phyloP scores from a whole-genome alignment of 176 grass and related monocot genomes.

The Avena sativa region DNA sequence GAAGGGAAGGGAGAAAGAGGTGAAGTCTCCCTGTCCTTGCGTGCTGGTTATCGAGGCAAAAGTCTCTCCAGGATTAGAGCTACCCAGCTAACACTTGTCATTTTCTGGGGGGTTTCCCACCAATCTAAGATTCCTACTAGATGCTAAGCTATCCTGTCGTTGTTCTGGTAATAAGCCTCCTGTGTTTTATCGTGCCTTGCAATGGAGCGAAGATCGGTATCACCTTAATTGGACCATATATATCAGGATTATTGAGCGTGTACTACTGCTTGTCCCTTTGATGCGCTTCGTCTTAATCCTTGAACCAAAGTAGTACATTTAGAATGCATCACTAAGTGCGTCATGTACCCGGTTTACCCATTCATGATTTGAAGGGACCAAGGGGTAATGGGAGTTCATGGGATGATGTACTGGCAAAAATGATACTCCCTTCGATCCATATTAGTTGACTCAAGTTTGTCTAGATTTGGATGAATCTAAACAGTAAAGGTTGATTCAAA shows the following conservation, averaged over 20 bases:
- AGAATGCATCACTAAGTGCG: background rate
- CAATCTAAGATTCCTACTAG: conserved; percentile 45
- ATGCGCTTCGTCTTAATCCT: conserved; percentile 3
- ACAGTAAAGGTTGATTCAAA: too few relatives aligned
- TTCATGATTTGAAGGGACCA: background rate
- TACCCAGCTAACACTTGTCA: conserved; percentile 59
- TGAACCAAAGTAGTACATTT: background rate
- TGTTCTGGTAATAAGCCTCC: background rate
- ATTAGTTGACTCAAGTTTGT: too few relatives aligned
- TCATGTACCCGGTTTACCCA: background rate
- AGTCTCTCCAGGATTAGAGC: conserved; percentile 48
- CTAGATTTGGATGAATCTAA: too few relatives aligned
- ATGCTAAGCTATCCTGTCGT: conserved; percentile 46
- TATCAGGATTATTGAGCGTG: background rate
- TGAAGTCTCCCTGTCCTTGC: conserved; percentile 41
- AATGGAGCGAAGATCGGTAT: conserved; percentile 19
- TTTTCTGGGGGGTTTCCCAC: conserved; percentile 36
- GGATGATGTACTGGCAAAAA: background rate
- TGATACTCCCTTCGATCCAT: too few relatives aligned
- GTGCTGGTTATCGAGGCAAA: conserved; percentile 34
- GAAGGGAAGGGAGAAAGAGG: background rate
- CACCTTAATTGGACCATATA: background rate
- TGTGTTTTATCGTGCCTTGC: conserved; percentile 1
- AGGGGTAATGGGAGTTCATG: background rate
- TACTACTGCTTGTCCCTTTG: conserved; percentile 10